Base-by-base conservation (phyloP, 2,329 filamentous ascomycete genomes). In the Aurifilum marmelostoma region DNA sequence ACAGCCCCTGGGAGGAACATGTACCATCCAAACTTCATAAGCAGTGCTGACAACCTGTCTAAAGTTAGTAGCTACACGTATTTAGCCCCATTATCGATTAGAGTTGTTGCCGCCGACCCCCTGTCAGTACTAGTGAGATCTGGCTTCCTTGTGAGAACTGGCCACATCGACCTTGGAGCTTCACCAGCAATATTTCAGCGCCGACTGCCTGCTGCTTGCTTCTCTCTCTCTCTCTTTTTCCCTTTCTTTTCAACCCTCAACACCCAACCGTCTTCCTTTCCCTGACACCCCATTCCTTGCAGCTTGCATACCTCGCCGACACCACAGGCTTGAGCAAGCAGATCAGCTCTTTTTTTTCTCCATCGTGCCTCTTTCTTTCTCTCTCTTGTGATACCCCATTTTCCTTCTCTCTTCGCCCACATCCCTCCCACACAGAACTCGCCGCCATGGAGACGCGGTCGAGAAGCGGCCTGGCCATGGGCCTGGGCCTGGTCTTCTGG, bases 401-500 rank as follows among this genome's bases (percentile, higher is more conserved):
- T 72, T 74, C 71, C 72, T 67, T 67, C 71, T 70, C 73, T 72
- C 73, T 75, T 73, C 71, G 71, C 65, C 73, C 73, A 58, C 63
- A 62, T 11, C 34, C 39, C 39, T 18, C 41, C 9, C 54, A 52
- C 18, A 29, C 63, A 70, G 39, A 70, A 41, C 65, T 70, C 65
- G 63, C 67, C 67, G 67, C 63, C 32, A 73, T 73, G 72, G 71
- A 72, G 72, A 69, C 72, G 58, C 67, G 72, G 65, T 70, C 71
- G 64, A 73, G 71, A 69, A 73, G 69, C 67, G 67, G 69, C 72
- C 65, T 72, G 71, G 72, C 72, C 72, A 66, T 73, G 34, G 85
- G 91, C 90, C 85, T 97, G 87, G 94, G 93, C 88, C 84, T 96
- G 80, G 85, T 97, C 82, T 91, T 94, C 84, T 97, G 97, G 86